A percentile compares a stretch with the other conserved stretches of the same genome.
Evolutionary conservation across 768 basidiomycete species (phyloP).

Genomic region (Boletus fagicola): DNA sequence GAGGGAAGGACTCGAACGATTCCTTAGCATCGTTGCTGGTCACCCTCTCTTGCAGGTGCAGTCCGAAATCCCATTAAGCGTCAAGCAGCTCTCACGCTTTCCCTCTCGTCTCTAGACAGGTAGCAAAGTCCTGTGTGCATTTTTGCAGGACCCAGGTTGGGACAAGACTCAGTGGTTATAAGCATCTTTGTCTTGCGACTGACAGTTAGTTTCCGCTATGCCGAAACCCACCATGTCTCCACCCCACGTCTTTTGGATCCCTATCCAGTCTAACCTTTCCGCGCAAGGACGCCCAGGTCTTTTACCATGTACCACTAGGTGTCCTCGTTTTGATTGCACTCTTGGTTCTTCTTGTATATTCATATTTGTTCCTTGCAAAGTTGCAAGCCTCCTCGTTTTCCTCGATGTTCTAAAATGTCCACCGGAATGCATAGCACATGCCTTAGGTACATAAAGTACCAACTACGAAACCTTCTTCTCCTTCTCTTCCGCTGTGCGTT

Average conservation of each 20-base stretch:
- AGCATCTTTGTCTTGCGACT: conserved; percentile 13
- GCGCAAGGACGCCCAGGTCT: conserved; percentile 10
- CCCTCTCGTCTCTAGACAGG: conserved; percentile 60
- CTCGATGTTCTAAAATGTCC: conserved; percentile 1
- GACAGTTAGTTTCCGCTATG: neutral
- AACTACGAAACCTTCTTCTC: conserved; percentile 10
- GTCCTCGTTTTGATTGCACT: conserved; percentile 9
- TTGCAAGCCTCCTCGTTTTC: neutral
- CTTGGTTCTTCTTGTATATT: conserved; percentile 26
- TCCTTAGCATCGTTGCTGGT: conserved; percentile 94
- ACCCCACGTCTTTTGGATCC: neutral
- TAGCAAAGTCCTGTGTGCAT: conserved; percentile 94
- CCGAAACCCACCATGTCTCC: neutral
- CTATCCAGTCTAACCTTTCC: neutral
- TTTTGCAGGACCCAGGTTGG: conserved; percentile 94
- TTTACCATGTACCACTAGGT: conserved; percentile 23
- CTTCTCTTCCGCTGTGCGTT: conserved; percentile 28
- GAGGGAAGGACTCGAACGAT: conserved; percentile 91
- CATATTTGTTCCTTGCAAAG: conserved; percentile 13
- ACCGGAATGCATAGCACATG: conserved; percentile 7
- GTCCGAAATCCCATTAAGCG: conserved; percentile 23
- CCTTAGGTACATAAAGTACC: conserved; percentile 13
- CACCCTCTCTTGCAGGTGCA: conserved; percentile 91
- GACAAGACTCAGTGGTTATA: conserved; percentile 77
- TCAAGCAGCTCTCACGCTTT: conserved; percentile 6